These are phyloP conservation scores for Stipa capillata DNA, from an alignment of 176 grass and related monocot genomes.

Conservation along the genomic window DNA sequence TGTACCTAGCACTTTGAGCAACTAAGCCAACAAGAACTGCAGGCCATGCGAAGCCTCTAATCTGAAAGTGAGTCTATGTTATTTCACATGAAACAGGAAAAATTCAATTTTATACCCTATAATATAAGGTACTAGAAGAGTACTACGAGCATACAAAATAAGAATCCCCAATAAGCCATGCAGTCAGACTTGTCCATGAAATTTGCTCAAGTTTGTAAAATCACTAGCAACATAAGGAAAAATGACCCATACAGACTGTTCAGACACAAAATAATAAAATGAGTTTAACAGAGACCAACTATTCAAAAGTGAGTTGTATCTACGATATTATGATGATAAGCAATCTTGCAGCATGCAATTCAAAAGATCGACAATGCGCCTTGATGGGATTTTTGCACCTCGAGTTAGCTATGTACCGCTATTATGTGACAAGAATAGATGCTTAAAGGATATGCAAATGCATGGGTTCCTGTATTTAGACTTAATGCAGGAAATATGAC, in stretches of 20 bases:
- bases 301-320: neutral
- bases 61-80: constrained; percentile 51
- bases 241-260: neutral
- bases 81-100: constrained; percentile 4
- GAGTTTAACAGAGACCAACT: neutral
- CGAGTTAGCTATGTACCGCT: neutral
- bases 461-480: neutral
- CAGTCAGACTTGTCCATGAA: neutral
- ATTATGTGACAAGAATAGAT: neutral
- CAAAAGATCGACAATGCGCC: neutral
- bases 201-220: neutral
- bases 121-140: neutral
- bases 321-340: neutral
- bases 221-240: neutral
- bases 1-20: constrained; percentile 99
- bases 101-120: neutral
- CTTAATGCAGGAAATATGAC: neutral
- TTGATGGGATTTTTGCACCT: neutral
- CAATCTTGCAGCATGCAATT: neutral
- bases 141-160: neutral
- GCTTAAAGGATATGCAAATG: neutral
- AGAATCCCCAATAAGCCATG: neutral
- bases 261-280: neutral
- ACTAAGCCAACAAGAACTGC: constrained; percentile 96
- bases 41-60: constrained; percentile 94